Base-by-base conservation (phyloP, 2,329 filamentous ascomycete species). In the Trichoderma sp. region DNA sequence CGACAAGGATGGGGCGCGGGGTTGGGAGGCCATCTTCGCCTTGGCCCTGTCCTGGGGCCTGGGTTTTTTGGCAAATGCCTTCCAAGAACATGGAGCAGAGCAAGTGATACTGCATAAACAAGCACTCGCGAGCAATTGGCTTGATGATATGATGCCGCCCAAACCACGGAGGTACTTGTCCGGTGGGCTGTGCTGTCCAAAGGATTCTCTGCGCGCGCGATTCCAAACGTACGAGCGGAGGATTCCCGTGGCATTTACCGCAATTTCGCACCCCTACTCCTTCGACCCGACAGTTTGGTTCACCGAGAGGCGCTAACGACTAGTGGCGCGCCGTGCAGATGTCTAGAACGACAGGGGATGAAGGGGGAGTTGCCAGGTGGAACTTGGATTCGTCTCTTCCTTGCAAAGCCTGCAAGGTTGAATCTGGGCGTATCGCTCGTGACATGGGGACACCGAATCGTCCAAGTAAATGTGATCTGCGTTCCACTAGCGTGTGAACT, bases 281-380 rank as follows among this genome's bases (percentile, higher is more conserved):
- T 17, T 61, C 26, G 74, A 74, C 73, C 75, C 74, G 75, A 75
- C 72, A 75, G 74, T 71, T 32, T 74, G 76, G 75, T 75, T 74
- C 74, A 59, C 62, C 73, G 72, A 74, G 72, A 73, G 58, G 57
- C 65, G 30, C 43, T 70, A 66, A 62, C 30, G 30, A 43, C 43
- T 71, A 71, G 71, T 67, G 67, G 68, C 68, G 64, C 68, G 26
- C 63, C 57, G 53, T 62, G 71, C 71, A 72, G 71, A 57, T 67
- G 68, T 68, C 64, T 71, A 70, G 39, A 58, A 67, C 68, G 64
- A 58, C 66, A 68, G 55, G 66, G 66, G 65, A 62, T 36, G n/a
- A 67, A 68, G 55, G 50, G 69, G 55, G n/a, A 68, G 53, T 68
- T 59, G 53, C 55, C 53, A 71, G 39, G 65, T 63, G 64, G 70